Evolutionary conservation across 1,139 yeast species (phyloP).

Genomic region (Diutina rugosa): DNA sequence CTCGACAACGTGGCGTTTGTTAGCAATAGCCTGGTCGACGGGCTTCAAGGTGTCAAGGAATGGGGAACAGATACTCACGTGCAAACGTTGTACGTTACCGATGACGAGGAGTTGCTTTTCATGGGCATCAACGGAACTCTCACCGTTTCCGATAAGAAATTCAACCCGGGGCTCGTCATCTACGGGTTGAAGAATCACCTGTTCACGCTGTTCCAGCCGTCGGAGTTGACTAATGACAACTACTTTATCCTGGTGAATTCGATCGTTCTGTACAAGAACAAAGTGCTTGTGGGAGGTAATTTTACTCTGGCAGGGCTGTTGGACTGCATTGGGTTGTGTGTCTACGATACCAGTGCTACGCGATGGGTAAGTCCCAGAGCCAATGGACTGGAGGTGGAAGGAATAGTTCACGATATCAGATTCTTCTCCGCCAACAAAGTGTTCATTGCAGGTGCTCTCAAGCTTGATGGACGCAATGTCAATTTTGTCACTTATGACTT

Average conservation of each 20-base stretch:
- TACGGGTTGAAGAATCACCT: constrained; percentile 32
- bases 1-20: constrained; percentile 3
- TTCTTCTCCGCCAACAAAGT: constrained; percentile 38
- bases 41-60: constrained; percentile 16
- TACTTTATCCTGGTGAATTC: constrained; percentile 31
- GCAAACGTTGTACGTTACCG: constrained; percentile 30
- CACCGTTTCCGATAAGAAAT: neutral
- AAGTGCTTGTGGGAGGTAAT: constrained; percentile 66
- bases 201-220: constrained; percentile 35
- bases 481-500: constrained; percentile 44
- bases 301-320: constrained; percentile 49
- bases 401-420: constrained; percentile 40
- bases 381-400: constrained; percentile 22
- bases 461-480: constrained; percentile 19
- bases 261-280: constrained; percentile 38
- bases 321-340: constrained; percentile 52
- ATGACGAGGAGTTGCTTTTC: constrained; percentile 21
- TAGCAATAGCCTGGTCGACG: constrained; percentile 9
- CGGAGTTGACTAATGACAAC: constrained; percentile 18
- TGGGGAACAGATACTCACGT: constrained; percentile 27
- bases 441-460: constrained; percentile 52
- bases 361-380: constrained; percentile 43
- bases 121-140: constrained; percentile 42
- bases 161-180: constrained; percentile 34
- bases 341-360: constrained; percentile 44